A percentile compares a stretch with the other conserved stretches of the same genome.
Evolutionary conservation across 1,284 basidiomycete species (phyloP).

Genomic region (Phellinidium pouzarii): DNA sequence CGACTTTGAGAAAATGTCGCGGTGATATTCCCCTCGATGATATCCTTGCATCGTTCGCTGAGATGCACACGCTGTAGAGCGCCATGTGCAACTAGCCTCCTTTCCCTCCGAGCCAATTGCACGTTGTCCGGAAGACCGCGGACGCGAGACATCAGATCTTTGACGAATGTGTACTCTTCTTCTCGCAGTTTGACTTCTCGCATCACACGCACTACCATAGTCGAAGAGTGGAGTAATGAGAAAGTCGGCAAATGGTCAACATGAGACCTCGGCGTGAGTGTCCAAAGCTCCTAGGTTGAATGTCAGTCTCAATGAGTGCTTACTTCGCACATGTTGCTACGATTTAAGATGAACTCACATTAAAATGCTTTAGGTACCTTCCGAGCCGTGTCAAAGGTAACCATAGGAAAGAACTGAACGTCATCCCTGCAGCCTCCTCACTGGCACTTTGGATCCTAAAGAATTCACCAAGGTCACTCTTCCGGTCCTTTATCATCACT

Average conservation of each 20-base stretch:
- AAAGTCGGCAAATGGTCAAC: conserved; percentile 61
- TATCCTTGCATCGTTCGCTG: conserved; percentile 3
- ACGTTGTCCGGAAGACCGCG: conserved; percentile 47
- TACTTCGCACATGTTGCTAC: conserved; percentile 18
- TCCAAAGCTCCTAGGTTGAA: conserved; percentile 46
- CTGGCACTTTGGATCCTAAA: conserved; percentile 63
- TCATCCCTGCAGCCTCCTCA: conserved; percentile 50
- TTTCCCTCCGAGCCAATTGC: conserved; percentile 59
- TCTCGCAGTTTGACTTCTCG: conserved; percentile 79
- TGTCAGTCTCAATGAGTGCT: conserved; percentile 22
- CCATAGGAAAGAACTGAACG: conserved; percentile 59
- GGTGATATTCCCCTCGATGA: conserved; percentile 2
- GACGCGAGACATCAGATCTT: conserved; percentile 53
- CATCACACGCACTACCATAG: conserved; percentile 66
- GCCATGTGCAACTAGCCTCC: conserved; percentile 68
- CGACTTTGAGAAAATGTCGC: background rate
- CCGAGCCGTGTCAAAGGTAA: conserved; percentile 72
- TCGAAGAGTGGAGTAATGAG: conserved; percentile 59
- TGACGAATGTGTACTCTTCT: conserved; percentile 72
- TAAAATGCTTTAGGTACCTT: conserved; percentile 68
- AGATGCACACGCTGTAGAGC: conserved; percentile 29
- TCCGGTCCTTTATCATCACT: conserved; percentile 42
- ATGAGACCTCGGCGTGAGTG: conserved; percentile 63
- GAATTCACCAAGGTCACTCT: conserved; percentile 79
- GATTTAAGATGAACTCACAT: conserved; percentile 41